Percentiles rank a stretch among this genome's conserved stretches.
Evolutionary conservation across 768 basidiomycete genomes (phyloP).

Genomic region (Lentinula aciculospora): DNA sequence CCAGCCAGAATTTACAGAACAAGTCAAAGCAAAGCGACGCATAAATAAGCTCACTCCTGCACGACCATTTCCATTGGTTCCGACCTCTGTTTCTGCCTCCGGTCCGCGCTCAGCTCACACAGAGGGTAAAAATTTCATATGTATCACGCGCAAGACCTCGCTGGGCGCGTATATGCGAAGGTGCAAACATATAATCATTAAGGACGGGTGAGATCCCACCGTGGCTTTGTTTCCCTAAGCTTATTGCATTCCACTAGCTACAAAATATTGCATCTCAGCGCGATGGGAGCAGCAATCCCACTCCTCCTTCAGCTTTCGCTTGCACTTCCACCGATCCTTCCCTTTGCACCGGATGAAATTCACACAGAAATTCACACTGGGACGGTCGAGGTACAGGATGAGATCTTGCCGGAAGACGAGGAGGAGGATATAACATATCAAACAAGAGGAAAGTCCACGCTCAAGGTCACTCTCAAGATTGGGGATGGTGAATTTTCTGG

Average conservation of each 20-base stretch:
- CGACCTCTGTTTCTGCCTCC: slow-evolving; percentile 69
- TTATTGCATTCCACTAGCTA: slow-evolving; percentile 37
- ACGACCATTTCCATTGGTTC: slow-evolving; percentile 73
- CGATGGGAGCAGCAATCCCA: slow-evolving; percentile 89
- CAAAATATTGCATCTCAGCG: slow-evolving; percentile 67
- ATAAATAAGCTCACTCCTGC: slow-evolving; percentile 68
- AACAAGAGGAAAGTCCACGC: slow-evolving; percentile 65
- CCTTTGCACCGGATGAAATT: slow-evolving; percentile 59
- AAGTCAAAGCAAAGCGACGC: slow-evolving; percentile 21
- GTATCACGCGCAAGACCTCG: slow-evolving; percentile 70
- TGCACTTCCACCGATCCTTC: slow-evolving; percentile 69
- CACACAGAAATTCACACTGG: slow-evolving; percentile 59
- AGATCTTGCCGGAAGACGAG: slow-evolving; percentile 69
- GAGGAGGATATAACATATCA: slow-evolving; percentile 64
- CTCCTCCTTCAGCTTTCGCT: slow-evolving; percentile 65
- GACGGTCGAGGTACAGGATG: slow-evolving; percentile 72
- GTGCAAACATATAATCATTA: slow-evolving; percentile 67
- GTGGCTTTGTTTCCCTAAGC: neutral
- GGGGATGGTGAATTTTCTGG: slow-evolving; percentile 44
- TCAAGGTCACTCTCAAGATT: slow-evolving; percentile 55
- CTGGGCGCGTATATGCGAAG: slow-evolving; percentile 70
- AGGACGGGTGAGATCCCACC: slow-evolving; percentile 56
- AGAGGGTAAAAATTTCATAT: slow-evolving; percentile 79
- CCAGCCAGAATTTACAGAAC: neutral
- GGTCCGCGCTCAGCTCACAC: slow-evolving; percentile 75